Base-by-base conservation (phyloP, 2,329 filamentous ascomycete genomes). In the Kalaharituber pfeilii region DNA sequence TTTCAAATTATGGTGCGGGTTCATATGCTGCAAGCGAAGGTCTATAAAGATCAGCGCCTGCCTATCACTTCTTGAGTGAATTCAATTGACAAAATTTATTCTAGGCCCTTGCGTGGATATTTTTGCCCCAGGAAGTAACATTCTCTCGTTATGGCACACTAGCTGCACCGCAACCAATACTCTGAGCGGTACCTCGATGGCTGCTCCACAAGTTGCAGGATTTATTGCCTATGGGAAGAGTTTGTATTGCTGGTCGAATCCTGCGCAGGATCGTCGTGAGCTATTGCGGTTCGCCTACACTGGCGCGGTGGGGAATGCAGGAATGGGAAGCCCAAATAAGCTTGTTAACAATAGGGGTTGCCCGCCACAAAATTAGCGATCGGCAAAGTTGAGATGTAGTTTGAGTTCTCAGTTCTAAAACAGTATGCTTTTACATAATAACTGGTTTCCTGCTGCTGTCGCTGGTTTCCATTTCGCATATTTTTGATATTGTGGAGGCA, bases 61-160 rank as follows among this genome's bases (percentile, higher is more conserved):
- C n/a, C n/a, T n/a, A n/a, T n/a, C n/a, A n/a, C n/a, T n/a, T n/a
- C n/a, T n/a, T n/a, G n/a, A n/a, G n/a, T n/a, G n/a, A n/a, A n/a
- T n/a, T n/a, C n/a, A n/a, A n/a, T n/a, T n/a, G n/a, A n/a, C n/a
- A n/a, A n/a, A n/a, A n/a, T n/a, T n/a, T n/a, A n/a, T n/a, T n/a
- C n/a, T n/a, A n/a, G n/a, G n/a, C n/a, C n/a, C n/a, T n/a, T 50
- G 70, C 29, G 71, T 77, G 50, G 76, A 78, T 63, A 66, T 79
- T 62, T 78, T 73, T 61, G 76, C 73, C 20, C 75, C 76, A 1
- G 76, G 76, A 29, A 68, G 73, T 59, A 60, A 71, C 57, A 70
- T 79, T 54, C 66, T 74, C 18, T 72, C 69, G 26, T 62, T 73
- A 5, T 75, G 71, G 70, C 71, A 69, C 55, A 71, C 69, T 18